Evolutionary conservation across 176 grass and related monocot species (phyloP).

Genomic region (Musa beccarii): DNA sequence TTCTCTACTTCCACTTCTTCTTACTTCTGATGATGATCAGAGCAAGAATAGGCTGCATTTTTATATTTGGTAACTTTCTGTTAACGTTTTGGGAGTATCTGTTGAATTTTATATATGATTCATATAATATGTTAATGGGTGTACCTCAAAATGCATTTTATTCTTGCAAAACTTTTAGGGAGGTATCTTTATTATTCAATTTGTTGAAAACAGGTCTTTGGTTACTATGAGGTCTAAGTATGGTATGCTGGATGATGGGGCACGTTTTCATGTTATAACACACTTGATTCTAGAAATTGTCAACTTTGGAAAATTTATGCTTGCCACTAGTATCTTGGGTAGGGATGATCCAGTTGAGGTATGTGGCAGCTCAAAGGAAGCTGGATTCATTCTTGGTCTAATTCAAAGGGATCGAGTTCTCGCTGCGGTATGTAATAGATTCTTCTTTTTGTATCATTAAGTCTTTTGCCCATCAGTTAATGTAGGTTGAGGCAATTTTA

Average conservation of each 20-base stretch:
- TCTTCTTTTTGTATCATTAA: slow-evolving; percentile 10
- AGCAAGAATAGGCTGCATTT: slow-evolving; percentile 84
- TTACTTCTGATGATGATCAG: slow-evolving; percentile 77
- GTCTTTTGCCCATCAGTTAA: background rate
- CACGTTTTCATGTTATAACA: slow-evolving; percentile 71
- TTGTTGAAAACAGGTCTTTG: slow-evolving; percentile 59
- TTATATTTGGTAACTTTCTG: slow-evolving; percentile 60
- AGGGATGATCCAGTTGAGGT: slow-evolving; percentile 51
- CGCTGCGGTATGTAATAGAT: slow-evolving; percentile 38
- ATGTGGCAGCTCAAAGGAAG: slow-evolving; percentile 62
- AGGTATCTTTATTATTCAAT: slow-evolving; percentile 10
- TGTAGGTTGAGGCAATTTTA: background rate
- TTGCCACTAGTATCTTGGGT: slow-evolving; percentile 61
- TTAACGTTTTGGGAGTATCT: background rate
- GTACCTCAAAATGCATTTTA: background rate
- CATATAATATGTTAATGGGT: slow-evolving; percentile 3
- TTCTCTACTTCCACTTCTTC: slow-evolving; percentile 63
- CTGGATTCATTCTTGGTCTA: slow-evolving; percentile 76
- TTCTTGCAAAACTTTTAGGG: slow-evolving; percentile 8
- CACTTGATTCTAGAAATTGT: slow-evolving; percentile 91
- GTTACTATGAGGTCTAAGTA: slow-evolving; percentile 61
- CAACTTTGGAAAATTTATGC: slow-evolving; percentile 73
- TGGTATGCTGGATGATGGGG: slow-evolving; percentile 74
- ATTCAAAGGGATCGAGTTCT: slow-evolving; percentile 90
- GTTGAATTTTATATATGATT: background rate